These are phyloP conservation scores for Prunus armeniaca DNA, from an alignment of 306 rosid species.

Conservation along the genomic window DNA sequence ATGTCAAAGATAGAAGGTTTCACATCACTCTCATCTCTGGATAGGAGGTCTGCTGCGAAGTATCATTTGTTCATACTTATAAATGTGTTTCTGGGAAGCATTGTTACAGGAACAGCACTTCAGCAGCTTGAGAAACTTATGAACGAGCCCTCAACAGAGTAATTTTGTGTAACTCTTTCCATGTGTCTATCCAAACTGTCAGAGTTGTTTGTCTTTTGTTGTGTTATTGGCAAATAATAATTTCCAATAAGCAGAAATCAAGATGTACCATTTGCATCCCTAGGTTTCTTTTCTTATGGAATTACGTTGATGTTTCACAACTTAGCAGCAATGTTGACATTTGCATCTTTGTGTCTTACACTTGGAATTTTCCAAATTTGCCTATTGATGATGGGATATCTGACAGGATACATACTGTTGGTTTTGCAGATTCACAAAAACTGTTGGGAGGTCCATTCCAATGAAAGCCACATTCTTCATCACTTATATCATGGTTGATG, in stretches of 20 bases:
- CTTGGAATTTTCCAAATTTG: background rate
- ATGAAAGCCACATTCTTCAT: slow-evolving; percentile 97
- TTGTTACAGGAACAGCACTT: slow-evolving; percentile 84
- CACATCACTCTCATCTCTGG: slow-evolving; percentile 63
- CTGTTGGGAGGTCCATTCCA: slow-evolving; percentile 79
- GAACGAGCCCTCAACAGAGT: slow-evolving; percentile 63
- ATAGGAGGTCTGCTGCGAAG: slow-evolving; percentile 81
- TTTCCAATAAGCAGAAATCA: too few relatives aligned
- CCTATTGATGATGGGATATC: slow-evolving; percentile 11
- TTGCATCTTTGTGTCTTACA: background rate
- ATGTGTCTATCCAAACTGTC: too few relatives aligned
- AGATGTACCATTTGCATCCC: too few relatives aligned
- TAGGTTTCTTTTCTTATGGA: too few relatives aligned
- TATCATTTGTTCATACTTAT: slow-evolving; percentile 67
- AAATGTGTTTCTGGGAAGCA: slow-evolving; percentile 89
- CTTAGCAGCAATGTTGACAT: background rate
- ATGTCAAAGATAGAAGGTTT: slow-evolving; percentile 86
- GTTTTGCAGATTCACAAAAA: slow-evolving; percentile 64
- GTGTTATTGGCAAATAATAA: too few relatives aligned
- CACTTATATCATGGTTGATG: slow-evolving; percentile 88
- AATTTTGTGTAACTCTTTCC: slow-evolving; percentile 21
- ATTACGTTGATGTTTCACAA: background rate
- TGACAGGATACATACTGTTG: slow-evolving; percentile 24
- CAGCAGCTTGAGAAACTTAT: slow-evolving; percentile 67
- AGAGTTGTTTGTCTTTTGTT: too few relatives aligned